Evolutionary conservation across 805 yeast species (phyloP), one percentile per base, ranked within the genome.

Genomic region (Teunomyces tritomae): DNA sequence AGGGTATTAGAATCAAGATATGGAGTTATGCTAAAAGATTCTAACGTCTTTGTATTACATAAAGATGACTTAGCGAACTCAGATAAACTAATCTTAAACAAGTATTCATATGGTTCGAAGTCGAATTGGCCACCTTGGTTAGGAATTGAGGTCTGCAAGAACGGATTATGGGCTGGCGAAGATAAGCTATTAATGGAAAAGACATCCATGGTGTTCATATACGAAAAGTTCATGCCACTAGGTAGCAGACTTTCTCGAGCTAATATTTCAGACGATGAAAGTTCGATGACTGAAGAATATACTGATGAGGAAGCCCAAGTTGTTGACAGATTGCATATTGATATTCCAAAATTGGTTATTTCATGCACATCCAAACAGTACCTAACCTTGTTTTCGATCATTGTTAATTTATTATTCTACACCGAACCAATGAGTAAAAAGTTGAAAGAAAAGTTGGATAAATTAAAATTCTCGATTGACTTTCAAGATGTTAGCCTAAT

Each of bases 71-170:
- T 58, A 5, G 50, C 42, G 2, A 49, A 47, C 13, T 62, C 73
- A 17, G 70, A 74, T 4, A 73, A 73, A 44, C 57, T 75, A 8
- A 71, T 74, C 28, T 75, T 78, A 55, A 76, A 78, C 37, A 65
- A 69, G 9, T 64, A 67, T 9, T 68, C 78, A 2, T 90, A 89
- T 65, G 94, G 96, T 0, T 78, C 87, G 2, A 63, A 58, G 7
- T 57, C 65, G 11, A 69, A 70, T 14, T 91, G 97, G 97, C 97
- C 97, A 2, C 95, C 96, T 0, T 91, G 96, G 89, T 63, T 90
- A 29, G 89, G 91, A 1, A 62, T 80, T 42, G 96, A 89, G 57
- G 71, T 84, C 17, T 81, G 87, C 52, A 61, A 58, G 44, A 59
- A 61, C 28, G 71, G 76, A 0, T 57, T 74, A 1, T 65, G 81